A percentile compares a stretch with the other conserved stretches of the same genome.
These are phyloP conservation scores for Chrysanthemum makinoi DNA, from an alignment of 129 eudicot species.

Conservation along the genomic window DNA sequence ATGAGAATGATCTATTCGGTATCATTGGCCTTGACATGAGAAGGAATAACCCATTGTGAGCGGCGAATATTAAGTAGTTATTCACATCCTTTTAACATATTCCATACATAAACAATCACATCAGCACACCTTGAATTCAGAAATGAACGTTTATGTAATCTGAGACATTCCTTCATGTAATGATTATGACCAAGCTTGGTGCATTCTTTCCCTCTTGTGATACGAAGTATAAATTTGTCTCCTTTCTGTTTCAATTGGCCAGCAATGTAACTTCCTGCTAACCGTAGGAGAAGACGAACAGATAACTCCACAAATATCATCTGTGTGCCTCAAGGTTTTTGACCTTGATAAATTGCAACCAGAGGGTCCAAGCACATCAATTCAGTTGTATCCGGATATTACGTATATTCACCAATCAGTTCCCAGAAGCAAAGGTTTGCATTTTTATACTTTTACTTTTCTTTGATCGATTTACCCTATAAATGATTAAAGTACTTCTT, in stretches of 20 bases:
- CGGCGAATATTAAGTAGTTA: too few relatives aligned
- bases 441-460: background rate
- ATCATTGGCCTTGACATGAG: too few relatives aligned
- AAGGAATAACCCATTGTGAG: too few relatives aligned
- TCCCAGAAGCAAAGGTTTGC: constrained; percentile 82
- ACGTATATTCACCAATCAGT: constrained; percentile 84
- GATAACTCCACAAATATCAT: constrained; percentile 63
- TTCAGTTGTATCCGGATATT: constrained; percentile 80
- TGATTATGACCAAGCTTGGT: constrained; percentile 1
- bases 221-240: constrained; percentile 5
- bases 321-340: constrained; percentile 81
- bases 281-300: constrained; percentile 94
- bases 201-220: background rate
- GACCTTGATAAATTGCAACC: constrained; percentile 85
- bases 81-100: too few relatives aligned
- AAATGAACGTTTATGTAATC: too few relatives aligned
- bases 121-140: too few relatives aligned
- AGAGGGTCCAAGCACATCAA: constrained; percentile 77
- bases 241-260: constrained; percentile 25
- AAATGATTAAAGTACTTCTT: background rate
- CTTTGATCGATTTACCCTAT: background rate
- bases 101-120: too few relatives aligned
- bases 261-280: constrained; percentile 91
- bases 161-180: constrained; percentile 1
- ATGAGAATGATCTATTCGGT: too few relatives aligned